A percentile compares a stretch with the other conserved stretches of the same genome.
Evolutionary conservation across 352 stramenopile genomes (phyloP).

Genomic region (Globisporangium camurandrum): DNA sequence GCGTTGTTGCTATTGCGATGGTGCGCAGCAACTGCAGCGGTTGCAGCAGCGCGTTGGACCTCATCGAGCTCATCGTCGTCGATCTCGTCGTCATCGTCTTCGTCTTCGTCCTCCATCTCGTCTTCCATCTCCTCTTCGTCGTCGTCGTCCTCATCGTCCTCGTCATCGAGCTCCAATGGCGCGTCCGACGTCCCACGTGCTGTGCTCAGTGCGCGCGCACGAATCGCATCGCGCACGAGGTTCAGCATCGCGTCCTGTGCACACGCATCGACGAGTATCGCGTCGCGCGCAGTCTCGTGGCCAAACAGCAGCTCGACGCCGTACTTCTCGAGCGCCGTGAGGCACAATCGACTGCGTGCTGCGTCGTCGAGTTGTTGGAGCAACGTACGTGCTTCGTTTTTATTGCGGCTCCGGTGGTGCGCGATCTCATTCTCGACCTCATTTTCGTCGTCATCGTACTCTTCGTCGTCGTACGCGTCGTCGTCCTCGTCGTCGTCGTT

Average conservation of each 20-base stretch:
- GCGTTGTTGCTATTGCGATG: constrained; percentile 18
- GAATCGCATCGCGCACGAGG: constrained; percentile 49
- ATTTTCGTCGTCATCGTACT: constrained; percentile 30
- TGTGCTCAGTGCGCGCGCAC: constrained; percentile 21
- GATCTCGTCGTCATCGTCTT: constrained; percentile 21
- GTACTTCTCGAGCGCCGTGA: constrained; percentile 60
- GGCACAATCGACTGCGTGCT: constrained; percentile 42
- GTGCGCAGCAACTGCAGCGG: too few species aligned
- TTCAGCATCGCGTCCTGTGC: constrained; percentile 44
- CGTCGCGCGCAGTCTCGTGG: constrained; percentile 49
- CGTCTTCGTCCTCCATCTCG: constrained; percentile 10
- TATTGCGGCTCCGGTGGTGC: constrained; percentile 30
- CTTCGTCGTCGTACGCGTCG: constrained; percentile 18
- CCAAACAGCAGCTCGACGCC: constrained; percentile 57
- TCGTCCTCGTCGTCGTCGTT: constrained; percentile 27
- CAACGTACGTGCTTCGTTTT: constrained; percentile 36
- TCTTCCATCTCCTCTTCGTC: constrained; percentile 13
- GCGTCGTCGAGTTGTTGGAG: constrained; percentile 46
- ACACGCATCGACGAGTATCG: constrained; percentile 55
- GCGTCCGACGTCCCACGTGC: constrained; percentile 37
- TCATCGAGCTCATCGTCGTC: constrained; percentile 15
- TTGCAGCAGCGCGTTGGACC: too few species aligned
- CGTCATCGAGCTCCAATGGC: constrained; percentile 47
- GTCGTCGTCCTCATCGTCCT: background rate
- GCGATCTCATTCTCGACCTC: constrained; percentile 20